These are phyloP conservation scores for Helicocarpus griseus DNA, from an alignment of 2,329 filamentous ascomycete genomes.

Conservation along the genomic window DNA sequence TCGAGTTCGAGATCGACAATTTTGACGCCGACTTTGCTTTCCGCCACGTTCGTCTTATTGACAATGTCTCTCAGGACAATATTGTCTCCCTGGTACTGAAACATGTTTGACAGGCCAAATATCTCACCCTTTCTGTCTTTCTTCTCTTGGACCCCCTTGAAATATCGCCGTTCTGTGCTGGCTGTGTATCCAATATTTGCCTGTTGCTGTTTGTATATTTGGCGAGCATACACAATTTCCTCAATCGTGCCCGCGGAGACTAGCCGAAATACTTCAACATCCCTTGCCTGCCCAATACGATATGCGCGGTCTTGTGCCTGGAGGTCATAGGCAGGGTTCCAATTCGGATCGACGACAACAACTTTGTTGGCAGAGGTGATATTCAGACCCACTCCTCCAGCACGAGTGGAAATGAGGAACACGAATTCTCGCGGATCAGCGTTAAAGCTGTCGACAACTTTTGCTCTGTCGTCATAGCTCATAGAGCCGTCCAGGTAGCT, in stretches of 20 bases:
- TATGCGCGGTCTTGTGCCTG: slow-evolving; percentile 96
- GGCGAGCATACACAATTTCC: slow-evolving; percentile 91
- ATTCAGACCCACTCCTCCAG: slow-evolving; percentile 87
- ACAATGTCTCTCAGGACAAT: slow-evolving; percentile 88
- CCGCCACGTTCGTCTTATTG: slow-evolving; percentile 95
- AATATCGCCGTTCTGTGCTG: slow-evolving; percentile 84
- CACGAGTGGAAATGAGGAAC: slow-evolving; percentile 88
- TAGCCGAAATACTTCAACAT: slow-evolving; percentile 91
- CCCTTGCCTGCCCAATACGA: slow-evolving; percentile 81
- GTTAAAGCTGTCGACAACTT: slow-evolving; percentile 84
- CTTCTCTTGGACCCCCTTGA: slow-evolving; percentile 84
- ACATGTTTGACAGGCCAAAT: slow-evolving; percentile 80
- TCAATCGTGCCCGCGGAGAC: slow-evolving; percentile 89
- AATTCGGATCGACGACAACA: slow-evolving; percentile 92
- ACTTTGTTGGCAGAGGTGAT: slow-evolving; percentile 98
- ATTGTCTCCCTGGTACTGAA: slow-evolving; percentile 69
- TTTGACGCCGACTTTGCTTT: slow-evolving; percentile 74
- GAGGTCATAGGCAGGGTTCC: slow-evolving; percentile 91
- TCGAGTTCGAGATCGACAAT: slow-evolving; percentile 67
- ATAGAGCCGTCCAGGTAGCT: slow-evolving; percentile 84
- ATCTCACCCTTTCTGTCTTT: slow-evolving; percentile 80
- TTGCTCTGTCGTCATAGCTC: slow-evolving; percentile 71
- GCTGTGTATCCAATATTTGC: slow-evolving; percentile 96
- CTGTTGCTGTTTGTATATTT: slow-evolving; percentile 98
- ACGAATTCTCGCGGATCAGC: slow-evolving; percentile 79